A percentile compares a stretch with the other conserved stretches of the same genome.
Conservation (phyloP, 345 rosid genomes). For the Melastoma malabathricum region DNA sequence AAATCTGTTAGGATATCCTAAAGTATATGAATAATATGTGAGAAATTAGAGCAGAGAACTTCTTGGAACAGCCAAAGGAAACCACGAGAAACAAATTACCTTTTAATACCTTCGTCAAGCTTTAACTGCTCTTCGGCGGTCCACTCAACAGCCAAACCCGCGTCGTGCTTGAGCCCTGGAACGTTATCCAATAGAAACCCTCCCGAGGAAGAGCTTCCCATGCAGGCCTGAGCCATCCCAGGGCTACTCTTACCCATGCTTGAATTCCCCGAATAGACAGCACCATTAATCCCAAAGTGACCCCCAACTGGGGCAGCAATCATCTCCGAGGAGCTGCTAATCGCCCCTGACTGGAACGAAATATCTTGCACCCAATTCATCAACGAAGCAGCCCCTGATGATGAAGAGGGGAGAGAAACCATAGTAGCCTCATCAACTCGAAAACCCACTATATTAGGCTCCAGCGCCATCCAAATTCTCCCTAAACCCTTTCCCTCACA, state of each 20-base stretch:
- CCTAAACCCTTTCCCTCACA: neutral
- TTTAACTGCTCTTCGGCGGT: constrained; percentile 62
- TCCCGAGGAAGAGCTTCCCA: constrained; percentile 15
- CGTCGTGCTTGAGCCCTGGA: constrained; percentile 43
- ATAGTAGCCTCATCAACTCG: constrained; percentile 1
- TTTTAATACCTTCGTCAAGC: constrained; percentile 48
- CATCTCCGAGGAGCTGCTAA: constrained; percentile 37
- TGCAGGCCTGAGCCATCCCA: no score
- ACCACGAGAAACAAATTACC: neutral
- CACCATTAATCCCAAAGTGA: constrained; percentile 27
- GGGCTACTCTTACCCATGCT: no score
- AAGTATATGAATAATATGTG: no score
- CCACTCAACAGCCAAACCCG: constrained; percentile 73
- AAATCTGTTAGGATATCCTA: no score
- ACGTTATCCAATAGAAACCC: constrained; percentile 46
- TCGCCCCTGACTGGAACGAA: constrained; percentile 34
- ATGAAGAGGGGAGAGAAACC: no score
- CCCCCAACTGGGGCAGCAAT: constrained; percentile 21
- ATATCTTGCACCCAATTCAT: constrained; percentile 34
- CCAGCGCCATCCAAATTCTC: constrained; percentile 37
- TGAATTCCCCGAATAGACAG: no score
- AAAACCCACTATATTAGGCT: constrained; percentile 40
- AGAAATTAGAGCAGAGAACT: no score
- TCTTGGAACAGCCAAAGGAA: neutral
- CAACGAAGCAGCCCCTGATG: constrained; percentile 10